Conservation (phyloP, 2,329 filamentous ascomycete genomes). For the Cucurbitaria berberidis region DNA sequence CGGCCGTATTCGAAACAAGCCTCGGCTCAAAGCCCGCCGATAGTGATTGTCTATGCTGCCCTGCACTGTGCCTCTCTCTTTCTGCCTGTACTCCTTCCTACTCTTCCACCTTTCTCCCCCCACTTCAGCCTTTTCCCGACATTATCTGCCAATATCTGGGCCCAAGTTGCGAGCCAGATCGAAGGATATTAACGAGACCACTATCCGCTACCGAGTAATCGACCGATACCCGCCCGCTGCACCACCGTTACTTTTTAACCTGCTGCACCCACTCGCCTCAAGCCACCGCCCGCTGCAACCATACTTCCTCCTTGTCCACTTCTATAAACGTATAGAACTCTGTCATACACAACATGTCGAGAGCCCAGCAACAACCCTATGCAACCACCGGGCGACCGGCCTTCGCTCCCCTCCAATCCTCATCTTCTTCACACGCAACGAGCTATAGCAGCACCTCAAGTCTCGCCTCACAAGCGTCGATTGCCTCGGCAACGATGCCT, state of each 20-base stretch:
- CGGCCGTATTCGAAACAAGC: conserved; percentile 9
- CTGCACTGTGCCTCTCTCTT: conserved; percentile 5
- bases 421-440: conserved; percentile 31
- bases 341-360: conserved; percentile 24
- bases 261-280: conserved; percentile 15
- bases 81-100: conserved; percentile 8
- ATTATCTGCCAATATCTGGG: conserved; percentile 15
- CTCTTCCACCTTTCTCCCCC: conserved; percentile 4
- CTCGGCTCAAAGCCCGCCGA: conserved; percentile 24
- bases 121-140: conserved; percentile 14
- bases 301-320: neutral
- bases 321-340: neutral
- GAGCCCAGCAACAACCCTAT: conserved; percentile 26
- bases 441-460: conserved; percentile 53
- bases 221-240: conserved; percentile 7
- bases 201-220: conserved; percentile 25
- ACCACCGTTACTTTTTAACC: conserved; percentile 27
- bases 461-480: conserved; percentile 43
- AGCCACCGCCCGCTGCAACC: conserved; percentile 1
- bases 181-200: conserved; percentile 20
- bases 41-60: conserved; percentile 9
- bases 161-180: conserved; percentile 14
- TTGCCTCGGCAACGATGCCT: conserved; percentile 41
- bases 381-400: conserved; percentile 34
- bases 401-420: conserved; percentile 46